These are phyloP conservation scores for Cytospora mali DNA, from an alignment of 2,329 filamentous ascomycete species.

Conservation along the genomic window DNA sequence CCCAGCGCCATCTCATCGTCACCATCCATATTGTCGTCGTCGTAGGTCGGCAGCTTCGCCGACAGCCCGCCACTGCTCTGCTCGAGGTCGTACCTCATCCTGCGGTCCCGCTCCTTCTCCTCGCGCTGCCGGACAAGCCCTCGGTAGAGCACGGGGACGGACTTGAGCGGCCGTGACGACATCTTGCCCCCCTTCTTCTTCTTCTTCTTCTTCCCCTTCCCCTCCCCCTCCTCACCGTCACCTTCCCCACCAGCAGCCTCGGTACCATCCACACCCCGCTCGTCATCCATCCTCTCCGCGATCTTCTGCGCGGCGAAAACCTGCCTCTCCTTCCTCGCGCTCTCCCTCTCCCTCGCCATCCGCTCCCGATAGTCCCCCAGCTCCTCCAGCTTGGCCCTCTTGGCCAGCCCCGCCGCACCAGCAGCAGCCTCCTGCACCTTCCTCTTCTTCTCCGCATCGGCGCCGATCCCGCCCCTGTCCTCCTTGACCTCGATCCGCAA, in stretches of 20 bases:
- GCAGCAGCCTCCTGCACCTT: constrained; percentile 67
- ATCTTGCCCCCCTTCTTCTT: constrained; percentile 38
- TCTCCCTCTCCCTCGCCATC: constrained; percentile 70
- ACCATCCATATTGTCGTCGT: constrained; percentile 65
- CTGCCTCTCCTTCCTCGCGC: constrained; percentile 67
- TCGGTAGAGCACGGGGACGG: constrained; percentile 79
- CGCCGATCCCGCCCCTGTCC: constrained; percentile 78
- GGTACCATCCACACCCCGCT: constrained; percentile 38
- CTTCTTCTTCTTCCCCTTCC: constrained; percentile 36
- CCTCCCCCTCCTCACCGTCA: constrained; percentile 30
- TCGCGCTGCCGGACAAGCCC: constrained; percentile 71
- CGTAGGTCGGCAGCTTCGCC: constrained; percentile 62
- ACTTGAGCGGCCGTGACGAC: constrained; percentile 57
- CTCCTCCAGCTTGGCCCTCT: constrained; percentile 60
- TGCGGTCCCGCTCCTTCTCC: constrained; percentile 67
- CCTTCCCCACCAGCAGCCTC: background rate
- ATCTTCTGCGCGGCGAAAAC: constrained; percentile 80
- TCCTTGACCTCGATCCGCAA: constrained; percentile 77
- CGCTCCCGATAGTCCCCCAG: constrained; percentile 70
- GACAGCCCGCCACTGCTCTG: constrained; percentile 55
- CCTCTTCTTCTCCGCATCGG: constrained; percentile 81
- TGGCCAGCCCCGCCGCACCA: constrained; percentile 47
- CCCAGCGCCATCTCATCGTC: constrained; percentile 73
- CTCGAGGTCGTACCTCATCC: constrained; percentile 67
- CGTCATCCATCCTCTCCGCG: constrained; percentile 73